Base-by-base conservation (phyloP, 164 flowering plant species). In the Nymphaea thermarum region DNA sequence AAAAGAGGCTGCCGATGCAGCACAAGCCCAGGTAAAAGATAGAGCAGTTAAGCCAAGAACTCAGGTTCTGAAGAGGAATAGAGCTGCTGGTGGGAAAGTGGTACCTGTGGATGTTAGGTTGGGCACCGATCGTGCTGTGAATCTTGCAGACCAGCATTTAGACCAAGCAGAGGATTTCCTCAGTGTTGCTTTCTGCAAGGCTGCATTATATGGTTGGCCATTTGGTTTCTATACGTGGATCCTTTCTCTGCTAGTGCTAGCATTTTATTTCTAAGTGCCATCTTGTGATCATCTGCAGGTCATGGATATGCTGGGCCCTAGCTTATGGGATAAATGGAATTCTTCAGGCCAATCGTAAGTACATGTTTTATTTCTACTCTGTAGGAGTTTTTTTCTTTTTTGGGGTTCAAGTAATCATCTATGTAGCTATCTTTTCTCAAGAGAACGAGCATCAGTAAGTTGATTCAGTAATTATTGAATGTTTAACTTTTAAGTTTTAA, bases 321-420 rank as follows among this genome's bases (percentile, higher is more conserved):
- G 97, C 71, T 77, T 91, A 60, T 91, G 97, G 97, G 97, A 91
- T 85, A 83, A 86, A 42, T 91, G 97, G 97, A 89, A 89, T 79
- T 65, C 88, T 68, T 83, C 90, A 4, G 90, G 89, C 63, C 93
- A 91, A 67, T 77, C 97, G 97, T 91, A 72, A 86, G 97, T 82
- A 62, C 65, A 51, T 7, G 55, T 14, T 51, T n/a, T n/a, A n/a
- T n/a, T n/a, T n/a, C n/a, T n/a, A n/a, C n/a, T n/a, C n/a, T n/a
- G n/a, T n/a, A n/a, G n/a, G n/a, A n/a, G n/a, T n/a, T n/a, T n/a
- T n/a, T n/a, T n/a, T n/a, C n/a, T n/a, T n/a, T n/a, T n/a, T n/a
- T n/a, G n/a, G n/a, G n/a, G n/a, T n/a, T n/a, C n/a, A n/a, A n/a
- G n/a, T n/a, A n/a, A n/a, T n/a, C n/a, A n/a, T n/a, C n/a, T n/a